These are phyloP conservation scores for Camillea tinctor DNA, from an alignment of 2,329 filamentous ascomycete genomes.

Conservation along the genomic window DNA sequence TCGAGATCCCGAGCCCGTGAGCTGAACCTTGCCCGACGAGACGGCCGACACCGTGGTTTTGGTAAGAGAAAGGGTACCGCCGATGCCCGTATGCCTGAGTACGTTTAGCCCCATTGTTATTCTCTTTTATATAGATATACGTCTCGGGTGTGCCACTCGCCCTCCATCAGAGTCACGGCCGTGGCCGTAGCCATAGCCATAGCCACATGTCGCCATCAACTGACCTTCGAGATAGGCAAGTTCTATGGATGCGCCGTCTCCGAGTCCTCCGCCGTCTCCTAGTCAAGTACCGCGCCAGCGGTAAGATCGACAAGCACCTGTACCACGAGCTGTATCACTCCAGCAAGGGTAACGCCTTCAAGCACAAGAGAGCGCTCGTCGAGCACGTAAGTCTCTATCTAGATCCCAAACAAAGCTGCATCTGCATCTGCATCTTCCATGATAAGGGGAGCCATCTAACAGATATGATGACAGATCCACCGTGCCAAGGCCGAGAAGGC, in stretches of 20 bases:
- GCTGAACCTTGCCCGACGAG: conserved; percentile 89
- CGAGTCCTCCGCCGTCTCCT: conserved; percentile 98
- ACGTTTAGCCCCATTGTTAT: conserved; percentile 44
- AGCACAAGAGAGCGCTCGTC: conserved; percentile 99
- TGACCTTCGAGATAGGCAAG: conserved; percentile 62
- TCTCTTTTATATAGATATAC: not conserved
- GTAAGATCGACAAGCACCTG: conserved; percentile 99
- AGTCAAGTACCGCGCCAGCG: conserved; percentile 99
- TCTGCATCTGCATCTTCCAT: no score
- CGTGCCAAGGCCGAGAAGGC: conserved; percentile 99
- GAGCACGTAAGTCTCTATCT: conserved; percentile 85
- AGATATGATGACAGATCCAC: conserved; percentile 74
- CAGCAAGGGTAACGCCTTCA: conserved; percentile 99
- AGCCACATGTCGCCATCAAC: no score
- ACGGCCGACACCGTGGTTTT: conserved; percentile 97
- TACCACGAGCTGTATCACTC: conserved; percentile 99
- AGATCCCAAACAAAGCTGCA: not conserved
- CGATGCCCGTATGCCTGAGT: conserved; percentile 98
- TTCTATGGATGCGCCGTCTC: conserved; percentile 99
- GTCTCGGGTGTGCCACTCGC: no score
- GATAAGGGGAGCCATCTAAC: conserved; percentile 10
- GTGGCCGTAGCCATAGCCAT: no score
- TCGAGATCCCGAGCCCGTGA: conserved; percentile 94
- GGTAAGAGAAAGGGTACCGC: conserved; percentile 99
- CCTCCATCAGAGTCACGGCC: no score